phyloP scores from a whole-genome alignment of 306 rosid species.

The apple (Malus domestica) region DNA sequence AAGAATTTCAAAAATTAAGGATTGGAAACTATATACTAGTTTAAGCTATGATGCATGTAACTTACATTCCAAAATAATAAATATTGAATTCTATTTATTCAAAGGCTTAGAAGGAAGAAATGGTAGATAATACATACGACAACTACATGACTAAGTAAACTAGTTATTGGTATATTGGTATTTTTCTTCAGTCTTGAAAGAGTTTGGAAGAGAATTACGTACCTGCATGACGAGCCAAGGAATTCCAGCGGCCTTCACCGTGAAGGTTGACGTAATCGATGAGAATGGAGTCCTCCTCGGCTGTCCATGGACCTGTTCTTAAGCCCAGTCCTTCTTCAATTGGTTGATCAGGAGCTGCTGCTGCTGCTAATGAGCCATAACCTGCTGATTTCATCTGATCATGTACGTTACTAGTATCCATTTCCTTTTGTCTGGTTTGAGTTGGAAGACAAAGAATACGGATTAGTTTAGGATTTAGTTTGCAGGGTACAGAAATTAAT shows the following conservation, averaged over 20 bases:
- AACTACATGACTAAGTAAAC: neutral
- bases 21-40: neutral
- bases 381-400: neutral
- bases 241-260: conserved; percentile 50
- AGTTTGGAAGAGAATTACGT: neutral
- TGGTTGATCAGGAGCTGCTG: neutral
- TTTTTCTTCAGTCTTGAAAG: neutral
- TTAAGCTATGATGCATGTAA: neutral
- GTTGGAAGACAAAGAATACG: neutral
- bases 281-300: conserved; percentile 32
- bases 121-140: neutral
- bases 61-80: neutral
- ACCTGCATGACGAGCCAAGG: conserved; percentile 34
- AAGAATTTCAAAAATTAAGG: neutral
- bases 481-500: neutral
- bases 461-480: neutral
- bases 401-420: neutral
- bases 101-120: neutral
- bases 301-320: conserved; percentile 43
- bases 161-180: neutral
- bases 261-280: conserved; percentile 20
- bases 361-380: neutral
- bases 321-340: neutral
- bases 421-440: neutral
- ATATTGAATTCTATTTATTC: neutral